Evolutionary conservation across 176 grass and related monocot species (phyloP), one percentile per base, ranked within the genome.

Genomic region (Pontederia crassipes): DNA sequence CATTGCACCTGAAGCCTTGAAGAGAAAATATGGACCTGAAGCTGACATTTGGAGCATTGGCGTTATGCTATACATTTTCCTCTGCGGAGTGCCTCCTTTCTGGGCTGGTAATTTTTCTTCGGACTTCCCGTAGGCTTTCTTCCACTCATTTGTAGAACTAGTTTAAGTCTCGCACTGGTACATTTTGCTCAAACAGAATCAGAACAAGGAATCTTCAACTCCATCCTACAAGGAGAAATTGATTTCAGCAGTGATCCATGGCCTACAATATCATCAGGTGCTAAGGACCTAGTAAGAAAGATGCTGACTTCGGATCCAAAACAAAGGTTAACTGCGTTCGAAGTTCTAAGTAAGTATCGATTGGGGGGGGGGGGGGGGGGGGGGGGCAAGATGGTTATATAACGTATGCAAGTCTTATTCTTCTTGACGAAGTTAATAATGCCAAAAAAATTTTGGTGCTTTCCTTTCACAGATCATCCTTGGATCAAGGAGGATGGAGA

Each of bases 401-500:
- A 24, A n/a, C 15, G 8, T 1, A n/a, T 61, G 2, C 14, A 61
- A 46, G 9, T 14, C 17, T 50, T 46, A 14, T 28, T n/a, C 16
- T 10, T 15, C 8, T 65, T 49, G n/a, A n/a, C n/a, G n/a, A 5
- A 15, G 14, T 46, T 47, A 11, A 6, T 20, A 15, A 28, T 4
- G 17, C 13, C 62, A 46, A 14, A 26, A 20, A 1, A 20, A 12
- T 18, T 17, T 46, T 17, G 46, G n/a, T 26, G 24, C 46, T 65
- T 27, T 9, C 10, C 9, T 32, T 10, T 24, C 24, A 18, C 46
- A 69, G 66, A 69, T 35, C 66, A 69, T 56, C 66, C 66, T 56
- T 69, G 66, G 66, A 69, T 69, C 52, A 69, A 69, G 56, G 66
- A 69, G 56, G 66, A 69, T 16, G 66, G 52, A 69, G 66, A 56